A percentile compares a stretch with the other conserved stretches of the same genome.
These are phyloP conservation scores for Knoxdaviesia proteae DNA, from an alignment of 2,329 filamentous ascomycete genomes.

Conservation along the genomic window DNA sequence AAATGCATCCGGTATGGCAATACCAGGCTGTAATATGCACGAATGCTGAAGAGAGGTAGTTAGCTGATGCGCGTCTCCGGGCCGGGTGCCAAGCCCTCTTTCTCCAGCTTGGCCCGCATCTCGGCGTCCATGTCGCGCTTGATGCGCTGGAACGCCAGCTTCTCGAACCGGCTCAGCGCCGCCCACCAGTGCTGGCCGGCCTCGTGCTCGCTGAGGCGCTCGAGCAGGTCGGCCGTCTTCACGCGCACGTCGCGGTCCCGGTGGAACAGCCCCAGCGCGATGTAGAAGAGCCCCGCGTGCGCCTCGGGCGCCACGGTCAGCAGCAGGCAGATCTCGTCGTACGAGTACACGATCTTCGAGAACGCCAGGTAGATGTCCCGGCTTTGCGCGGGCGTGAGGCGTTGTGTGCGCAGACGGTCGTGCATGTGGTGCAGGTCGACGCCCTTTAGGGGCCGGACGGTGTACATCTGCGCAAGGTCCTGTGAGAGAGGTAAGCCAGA, in stretches of 20 bases:
- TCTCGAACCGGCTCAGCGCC: conserved; percentile 68
- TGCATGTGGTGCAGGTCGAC: conserved; percentile 83
- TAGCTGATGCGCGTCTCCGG: conserved; percentile 29
- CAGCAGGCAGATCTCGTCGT: conserved; percentile 70
- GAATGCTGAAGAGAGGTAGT: conserved; percentile 3
- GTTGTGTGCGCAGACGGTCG: conserved; percentile 68
- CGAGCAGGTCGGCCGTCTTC: conserved; percentile 58
- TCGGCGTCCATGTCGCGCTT: conserved; percentile 43
- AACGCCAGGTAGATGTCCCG: conserved; percentile 74
- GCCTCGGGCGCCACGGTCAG: conserved; percentile 67
- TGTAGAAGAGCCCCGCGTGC: conserved; percentile 74
- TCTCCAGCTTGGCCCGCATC: conserved; percentile 22
- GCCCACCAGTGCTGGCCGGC: conserved; percentile 89
- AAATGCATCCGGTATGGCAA: too few relatives aligned
- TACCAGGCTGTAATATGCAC: too few relatives aligned
- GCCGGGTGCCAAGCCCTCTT: conserved; percentile 18
- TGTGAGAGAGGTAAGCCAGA: conserved; percentile 13
- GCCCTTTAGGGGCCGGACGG: conserved; percentile 48
- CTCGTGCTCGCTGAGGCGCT: conserved; percentile 66
- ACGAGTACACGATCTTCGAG: conserved; percentile 51
- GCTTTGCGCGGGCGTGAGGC: conserved; percentile 53
- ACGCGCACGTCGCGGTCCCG: conserved; percentile 61
- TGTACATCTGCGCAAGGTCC: conserved; percentile 46
- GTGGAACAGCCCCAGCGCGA: conserved; percentile 82
- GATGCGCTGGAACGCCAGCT: conserved; percentile 64